Conservation (phyloP, 2,329 filamentous ascomycete genomes). For the Botryosphaeria agaves region DNA sequence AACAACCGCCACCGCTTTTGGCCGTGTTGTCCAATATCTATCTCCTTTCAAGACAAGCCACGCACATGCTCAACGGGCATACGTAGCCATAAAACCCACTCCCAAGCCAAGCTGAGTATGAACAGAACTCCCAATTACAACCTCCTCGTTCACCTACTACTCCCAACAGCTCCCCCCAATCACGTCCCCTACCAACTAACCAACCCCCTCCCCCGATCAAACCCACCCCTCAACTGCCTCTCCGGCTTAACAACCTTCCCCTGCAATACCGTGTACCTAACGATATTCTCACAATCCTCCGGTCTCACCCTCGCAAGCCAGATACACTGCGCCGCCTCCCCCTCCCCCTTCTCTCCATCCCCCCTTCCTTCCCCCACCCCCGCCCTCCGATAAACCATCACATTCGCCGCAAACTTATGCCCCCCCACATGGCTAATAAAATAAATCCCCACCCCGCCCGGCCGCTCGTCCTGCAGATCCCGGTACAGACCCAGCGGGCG, state of each 20-base stretch:
- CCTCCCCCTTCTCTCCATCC: constrained; percentile 18
- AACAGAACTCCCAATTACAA: too few species aligned
- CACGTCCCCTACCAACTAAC: constrained; percentile 89
- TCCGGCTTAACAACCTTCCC: constrained; percentile 89
- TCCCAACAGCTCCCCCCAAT: too few species aligned
- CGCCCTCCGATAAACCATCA: constrained; percentile 69
- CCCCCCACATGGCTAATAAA: constrained; percentile 94
- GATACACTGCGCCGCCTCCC: constrained; percentile 64
- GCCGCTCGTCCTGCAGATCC: constrained; percentile 73
- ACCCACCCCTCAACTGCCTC: constrained; percentile 72
- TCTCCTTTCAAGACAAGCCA: too few species aligned
- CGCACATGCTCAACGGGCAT: too few species aligned
- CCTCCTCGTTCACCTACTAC: too few species aligned
- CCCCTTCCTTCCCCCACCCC: constrained; percentile 8
- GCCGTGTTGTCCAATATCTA: too few species aligned
- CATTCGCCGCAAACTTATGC: constrained; percentile 90
- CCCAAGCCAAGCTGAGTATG: too few species aligned
- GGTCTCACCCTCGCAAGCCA: constrained; percentile 77
- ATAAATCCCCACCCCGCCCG: constrained; percentile 86
- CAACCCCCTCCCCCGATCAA: constrained; percentile 64
- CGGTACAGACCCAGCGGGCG: constrained; percentile 70
- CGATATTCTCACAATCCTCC: constrained; percentile 83
- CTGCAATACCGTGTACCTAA: constrained; percentile 76
- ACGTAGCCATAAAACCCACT: too few species aligned
- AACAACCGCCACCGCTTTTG: too few species aligned